Conservation (phyloP, 805 yeast genomes). For the Cyberlindnera euphorbiae region DNA sequence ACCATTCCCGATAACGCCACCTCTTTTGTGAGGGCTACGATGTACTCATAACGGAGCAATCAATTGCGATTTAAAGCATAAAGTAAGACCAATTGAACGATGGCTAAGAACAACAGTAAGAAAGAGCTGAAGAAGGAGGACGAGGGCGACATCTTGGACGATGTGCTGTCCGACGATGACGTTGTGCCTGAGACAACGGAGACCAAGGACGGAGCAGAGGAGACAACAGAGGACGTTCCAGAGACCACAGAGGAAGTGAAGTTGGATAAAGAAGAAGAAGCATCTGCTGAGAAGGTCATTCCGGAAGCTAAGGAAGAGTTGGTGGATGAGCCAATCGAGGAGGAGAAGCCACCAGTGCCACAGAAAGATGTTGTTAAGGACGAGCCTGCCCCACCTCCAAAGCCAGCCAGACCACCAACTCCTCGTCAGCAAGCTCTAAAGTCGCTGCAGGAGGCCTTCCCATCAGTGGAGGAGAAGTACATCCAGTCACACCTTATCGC, state of each 20-base stretch:
- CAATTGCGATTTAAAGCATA: conserved; percentile 1
- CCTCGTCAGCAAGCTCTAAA: conserved; percentile 50
- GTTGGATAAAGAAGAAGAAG: conserved; percentile 3
- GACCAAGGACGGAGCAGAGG: too few species aligned
- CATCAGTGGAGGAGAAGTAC: conserved; percentile 63
- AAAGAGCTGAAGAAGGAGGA: conserved; percentile 12
- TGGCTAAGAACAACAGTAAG: conserved; percentile 12
- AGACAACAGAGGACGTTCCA: conserved; percentile 1
- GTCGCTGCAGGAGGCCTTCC: conserved; percentile 82
- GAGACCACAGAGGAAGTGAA: background rate
- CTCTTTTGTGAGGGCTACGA: too few species aligned
- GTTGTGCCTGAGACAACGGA: conserved; percentile 4
- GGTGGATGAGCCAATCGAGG: conserved; percentile 4
- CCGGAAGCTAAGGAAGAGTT: conserved; percentile 4
- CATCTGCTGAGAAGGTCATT: too few species aligned
- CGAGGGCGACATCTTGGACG: conserved; percentile 17
- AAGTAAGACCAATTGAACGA: background rate
- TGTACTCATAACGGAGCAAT: too few species aligned
- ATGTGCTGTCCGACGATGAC: conserved; percentile 17
- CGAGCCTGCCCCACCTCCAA: conserved; percentile 35
- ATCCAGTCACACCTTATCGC: conserved; percentile 82
- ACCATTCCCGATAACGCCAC: background rate
- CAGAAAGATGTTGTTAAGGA: conserved; percentile 9
- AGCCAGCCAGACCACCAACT: conserved; percentile 58
- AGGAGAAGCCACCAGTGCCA: conserved; percentile 9